Evolutionary conservation across 106 monocot species (phyloP), one percentile per base, ranked within the genome.

Genomic region (Allium sativum): DNA sequence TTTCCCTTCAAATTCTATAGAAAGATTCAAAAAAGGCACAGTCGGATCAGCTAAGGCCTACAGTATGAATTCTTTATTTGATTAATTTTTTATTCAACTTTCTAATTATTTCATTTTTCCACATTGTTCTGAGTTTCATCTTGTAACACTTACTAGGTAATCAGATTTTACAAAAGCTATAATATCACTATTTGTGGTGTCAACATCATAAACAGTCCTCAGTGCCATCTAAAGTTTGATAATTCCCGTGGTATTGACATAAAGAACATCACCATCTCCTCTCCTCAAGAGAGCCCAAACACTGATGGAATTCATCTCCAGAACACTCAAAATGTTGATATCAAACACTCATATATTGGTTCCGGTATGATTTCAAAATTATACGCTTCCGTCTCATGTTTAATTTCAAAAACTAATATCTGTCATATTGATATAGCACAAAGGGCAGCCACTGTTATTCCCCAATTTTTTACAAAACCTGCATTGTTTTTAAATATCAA

Each of bases 231-330:
- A 42, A 84, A 84, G 42, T 84, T 84, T 56, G 83, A 84, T 66
- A 79, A 53, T 57, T 84, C 65, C 52, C 20, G 48, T 13, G 70
- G 76, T 14, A 56, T 82, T 41, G 67, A 18, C 14, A 79, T 87
- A 14, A 62, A 59, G 44, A 79, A 76, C 64, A 66, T 87, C 20
- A 79, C 73, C 3, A 71, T 87, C 40, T 70, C 52, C 52, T 72
- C 86, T 8, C 76, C 86, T 3, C 8, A 59, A 18, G 61, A 71
- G 20, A 82, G 81, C 65, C 82, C 73, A 17, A 87, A 87, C 61
- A 87, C 86, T 15, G 86, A 87, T 42, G 86, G 82, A 20, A 77
- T 87, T 51, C 86, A 87, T 45, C 72, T 87, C 31, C 79, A 82
- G 60, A 73, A 87, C 59, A 73, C 82, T 31, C 46, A 65, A 22